Evolutionary conservation across 2,329 filamentous ascomycete genomes (phyloP).

Genomic region (Lasiodiplodia sp.): DNA sequence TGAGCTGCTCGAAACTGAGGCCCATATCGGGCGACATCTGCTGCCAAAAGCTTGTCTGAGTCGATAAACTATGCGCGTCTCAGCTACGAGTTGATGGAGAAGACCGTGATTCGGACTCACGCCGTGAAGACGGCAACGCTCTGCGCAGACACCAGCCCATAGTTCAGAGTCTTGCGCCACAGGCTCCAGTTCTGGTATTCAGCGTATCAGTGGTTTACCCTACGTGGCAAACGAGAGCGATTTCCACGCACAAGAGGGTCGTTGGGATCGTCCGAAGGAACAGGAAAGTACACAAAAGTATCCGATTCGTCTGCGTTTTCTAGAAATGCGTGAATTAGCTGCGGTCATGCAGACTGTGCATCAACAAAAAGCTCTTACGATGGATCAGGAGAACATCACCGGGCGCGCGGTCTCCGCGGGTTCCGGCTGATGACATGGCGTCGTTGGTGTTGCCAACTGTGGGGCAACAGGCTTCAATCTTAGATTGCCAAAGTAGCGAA

Average conservation of each 20-base stretch:
- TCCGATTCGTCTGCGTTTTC: neutral
- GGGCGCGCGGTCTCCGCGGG: constrained; percentile 5
- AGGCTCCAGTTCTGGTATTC: neutral
- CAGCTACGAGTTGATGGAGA: neutral
- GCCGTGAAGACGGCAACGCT: constrained; percentile 1
- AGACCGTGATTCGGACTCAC: neutral
- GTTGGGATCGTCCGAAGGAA: neutral
- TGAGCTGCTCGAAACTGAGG: constrained; percentile 40
- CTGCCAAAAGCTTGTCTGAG: constrained; percentile 38
- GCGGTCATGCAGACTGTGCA: neutral
- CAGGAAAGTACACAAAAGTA: neutral
- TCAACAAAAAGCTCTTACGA: neutral
- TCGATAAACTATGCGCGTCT: neutral
- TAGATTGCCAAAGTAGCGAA: neutral
- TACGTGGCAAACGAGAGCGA: neutral
- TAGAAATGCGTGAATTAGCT: neutral
- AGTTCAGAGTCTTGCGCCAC: neutral
- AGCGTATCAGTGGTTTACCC: neutral
- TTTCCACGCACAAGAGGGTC: neutral
- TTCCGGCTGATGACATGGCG: neutral
- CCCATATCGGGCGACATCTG: constrained; percentile 46
- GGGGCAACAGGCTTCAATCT: neutral
- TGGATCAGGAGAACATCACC: neutral
- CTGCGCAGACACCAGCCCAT: neutral
- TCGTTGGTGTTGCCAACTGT: neutral